Evolutionary conservation across 768 basidiomycete species (phyloP), one percentile per base, ranked within the genome.

Genomic region (Naematelia encephala): DNA sequence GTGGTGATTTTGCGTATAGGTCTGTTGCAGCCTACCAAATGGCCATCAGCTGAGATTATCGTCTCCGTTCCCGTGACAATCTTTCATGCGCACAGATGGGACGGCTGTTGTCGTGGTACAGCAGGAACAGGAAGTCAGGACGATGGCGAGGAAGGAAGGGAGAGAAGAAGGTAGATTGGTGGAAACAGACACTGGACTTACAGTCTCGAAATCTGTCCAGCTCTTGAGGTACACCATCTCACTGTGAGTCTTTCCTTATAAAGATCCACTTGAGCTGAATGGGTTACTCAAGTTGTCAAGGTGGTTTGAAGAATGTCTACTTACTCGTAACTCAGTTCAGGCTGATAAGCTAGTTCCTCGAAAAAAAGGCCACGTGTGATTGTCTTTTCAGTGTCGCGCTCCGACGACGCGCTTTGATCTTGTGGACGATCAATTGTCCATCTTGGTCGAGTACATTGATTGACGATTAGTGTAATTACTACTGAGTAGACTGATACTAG

Each of bases 1-100:
- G 82, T 1, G 92, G 91, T 13, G 89, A 86, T 71, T 85, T 86
- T 51, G 82, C 78, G 75, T 96, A 97, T 53, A 96, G 80, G 8
- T 81, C 85, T 78, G 91, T 90, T 63, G 91, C 91, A 25, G 90
- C 90, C 79, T 91, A 86, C 79, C 21, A 29, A 22, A n/a, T n/a
- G 16, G 26, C n/a, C 23, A 39, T 54, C 50, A 60, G 56, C 58
- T 13, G n/a, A n/a, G n/a, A n/a, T n/a, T n/a, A n/a, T n/a, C n/a
- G n/a, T n/a, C n/a, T n/a, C n/a, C n/a, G n/a, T n/a, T n/a, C n/a
- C n/a, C n/a, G n/a, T n/a, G n/a, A n/a, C n/a, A n/a, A n/a, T n/a
- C n/a, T n/a, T n/a, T n/a, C n/a, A n/a, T n/a, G n/a, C n/a, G n/a
- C n/a, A n/a, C n/a, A n/a, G n/a, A n/a, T n/a, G n/a, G n/a, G n/a